Conservation (phyloP, 179 eudicot species). For the Heliamphora pulchella region DNA sequence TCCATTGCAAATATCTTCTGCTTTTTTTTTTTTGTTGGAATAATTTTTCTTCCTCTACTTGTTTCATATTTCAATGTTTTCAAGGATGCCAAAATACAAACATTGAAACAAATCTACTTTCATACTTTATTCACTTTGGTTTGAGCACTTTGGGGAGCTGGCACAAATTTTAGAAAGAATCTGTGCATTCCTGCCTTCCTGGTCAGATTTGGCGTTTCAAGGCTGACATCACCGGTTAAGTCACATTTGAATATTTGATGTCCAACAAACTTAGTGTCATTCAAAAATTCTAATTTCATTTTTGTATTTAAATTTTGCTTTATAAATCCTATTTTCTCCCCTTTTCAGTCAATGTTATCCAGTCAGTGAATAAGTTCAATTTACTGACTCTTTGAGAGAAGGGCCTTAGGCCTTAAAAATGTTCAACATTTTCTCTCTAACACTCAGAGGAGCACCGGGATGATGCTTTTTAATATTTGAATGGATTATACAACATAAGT, state of each 20-base stretch:
- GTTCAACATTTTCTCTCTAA: not conserved
- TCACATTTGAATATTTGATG: not conserved
- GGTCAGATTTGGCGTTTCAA: not conserved
- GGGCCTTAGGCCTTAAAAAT: not conserved
- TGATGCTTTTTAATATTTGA: conserved; percentile 1
- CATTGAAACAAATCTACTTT: too few relatives aligned
- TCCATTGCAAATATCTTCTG: not conserved
- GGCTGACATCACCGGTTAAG: not conserved
- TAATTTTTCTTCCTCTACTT: not conserved
- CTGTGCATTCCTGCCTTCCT: too few relatives aligned
- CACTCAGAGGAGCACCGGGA: not conserved
- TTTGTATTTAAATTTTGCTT: too few relatives aligned
- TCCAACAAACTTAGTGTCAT: not conserved
- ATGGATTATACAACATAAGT: not conserved
- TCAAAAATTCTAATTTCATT: not conserved
- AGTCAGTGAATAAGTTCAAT: not conserved
- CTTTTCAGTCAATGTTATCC: not conserved
- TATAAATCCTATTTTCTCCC: not conserved
- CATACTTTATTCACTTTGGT: too few relatives aligned
- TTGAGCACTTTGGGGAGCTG: too few relatives aligned
- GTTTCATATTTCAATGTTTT: not conserved
- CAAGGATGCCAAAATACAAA: too few relatives aligned
- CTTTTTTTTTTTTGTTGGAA: not conserved
- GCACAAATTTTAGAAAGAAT: too few relatives aligned
- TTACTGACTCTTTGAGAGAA: not conserved